Conservation (phyloP, 768 basidiomycete genomes). For the Tricholoma bakamatsutake region DNA sequence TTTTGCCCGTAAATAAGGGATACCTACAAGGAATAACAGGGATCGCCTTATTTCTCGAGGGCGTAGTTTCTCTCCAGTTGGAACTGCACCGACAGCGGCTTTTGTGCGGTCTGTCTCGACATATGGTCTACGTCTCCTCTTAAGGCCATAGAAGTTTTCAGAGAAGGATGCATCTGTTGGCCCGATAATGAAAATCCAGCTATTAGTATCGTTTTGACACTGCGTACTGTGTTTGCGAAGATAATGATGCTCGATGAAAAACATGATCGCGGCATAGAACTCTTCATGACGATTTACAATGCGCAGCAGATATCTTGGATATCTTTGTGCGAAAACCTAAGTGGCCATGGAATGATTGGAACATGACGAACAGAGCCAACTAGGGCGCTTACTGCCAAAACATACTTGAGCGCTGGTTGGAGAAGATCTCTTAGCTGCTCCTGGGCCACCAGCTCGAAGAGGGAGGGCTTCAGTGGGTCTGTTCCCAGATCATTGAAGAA, state of each 20-base stretch:
- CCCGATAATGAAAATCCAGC: background rate
- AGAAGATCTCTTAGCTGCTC: conserved; percentile 89
- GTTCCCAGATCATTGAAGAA: conserved; percentile 75
- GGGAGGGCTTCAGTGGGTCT: conserved; percentile 69
- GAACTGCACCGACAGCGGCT: conserved; percentile 62
- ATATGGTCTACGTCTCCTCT: conserved; percentile 66
- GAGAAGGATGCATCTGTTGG: conserved; percentile 85
- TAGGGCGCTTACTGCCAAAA: conserved; percentile 64
- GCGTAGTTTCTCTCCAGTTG: conserved; percentile 60
- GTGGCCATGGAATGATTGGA: background rate
- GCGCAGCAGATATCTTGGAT: conserved; percentile 87
- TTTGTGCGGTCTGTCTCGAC: conserved; percentile 64
- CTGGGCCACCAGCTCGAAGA: conserved; percentile 91
- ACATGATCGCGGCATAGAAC: conserved; percentile 85
- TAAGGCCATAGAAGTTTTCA: conserved; percentile 94
- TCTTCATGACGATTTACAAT: conserved; percentile 96
- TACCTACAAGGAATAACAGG: conserved; percentile 74
- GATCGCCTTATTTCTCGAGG: conserved; percentile 68
- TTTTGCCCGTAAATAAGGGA: conserved; percentile 89
- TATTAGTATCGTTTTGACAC: background rate
- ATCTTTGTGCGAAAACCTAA: conserved; percentile 90
- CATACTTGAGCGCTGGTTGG: conserved; percentile 93
- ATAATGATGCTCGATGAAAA: conserved; percentile 88
- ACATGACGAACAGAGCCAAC: background rate
- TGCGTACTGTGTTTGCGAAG: conserved; percentile 75